A percentile compares a stretch with the other conserved stretches of the same genome.
Evolutionary conservation across 2,329 filamentous ascomycete species (phyloP).

Genomic region (Salinomyces thailandicus): DNA sequence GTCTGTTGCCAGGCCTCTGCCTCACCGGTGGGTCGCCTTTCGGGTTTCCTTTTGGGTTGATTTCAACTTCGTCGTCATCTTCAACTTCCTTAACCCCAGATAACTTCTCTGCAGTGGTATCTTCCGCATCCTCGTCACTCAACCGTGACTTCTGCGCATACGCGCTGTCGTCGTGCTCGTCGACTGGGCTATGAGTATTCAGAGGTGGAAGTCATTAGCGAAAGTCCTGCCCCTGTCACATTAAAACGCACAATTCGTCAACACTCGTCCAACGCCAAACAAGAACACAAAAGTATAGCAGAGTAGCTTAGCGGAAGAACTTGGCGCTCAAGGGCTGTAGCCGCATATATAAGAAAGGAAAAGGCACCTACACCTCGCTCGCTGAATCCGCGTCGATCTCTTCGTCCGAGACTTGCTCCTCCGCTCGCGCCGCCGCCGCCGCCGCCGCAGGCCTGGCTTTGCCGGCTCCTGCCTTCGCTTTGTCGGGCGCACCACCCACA

Average conservation of each 20-base stretch:
- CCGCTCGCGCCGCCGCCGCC: background rate
- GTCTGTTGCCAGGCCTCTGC: background rate
- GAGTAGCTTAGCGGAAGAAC: no score
- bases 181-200: background rate
- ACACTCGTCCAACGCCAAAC: background rate
- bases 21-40: background rate
- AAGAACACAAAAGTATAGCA: background rate
- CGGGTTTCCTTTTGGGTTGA: no score
- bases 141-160: no score
- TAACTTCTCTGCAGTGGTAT: background rate
- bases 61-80: no score
- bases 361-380: constrained; percentile 2
- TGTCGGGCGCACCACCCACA: background rate
- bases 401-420: no score
- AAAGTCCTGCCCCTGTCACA: background rate
- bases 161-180: no score
- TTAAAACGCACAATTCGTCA: background rate
- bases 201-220: constrained; percentile 1
- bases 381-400: no score
- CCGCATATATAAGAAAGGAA: background rate
- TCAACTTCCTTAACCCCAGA: no score
- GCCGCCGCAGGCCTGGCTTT: no score
- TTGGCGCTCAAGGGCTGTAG: no score
- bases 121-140: no score
- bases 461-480: background rate